Base-by-base conservation (phyloP, 192 early-diverging fungal genomes). In the Linnemannia schmuckeri region DNA sequence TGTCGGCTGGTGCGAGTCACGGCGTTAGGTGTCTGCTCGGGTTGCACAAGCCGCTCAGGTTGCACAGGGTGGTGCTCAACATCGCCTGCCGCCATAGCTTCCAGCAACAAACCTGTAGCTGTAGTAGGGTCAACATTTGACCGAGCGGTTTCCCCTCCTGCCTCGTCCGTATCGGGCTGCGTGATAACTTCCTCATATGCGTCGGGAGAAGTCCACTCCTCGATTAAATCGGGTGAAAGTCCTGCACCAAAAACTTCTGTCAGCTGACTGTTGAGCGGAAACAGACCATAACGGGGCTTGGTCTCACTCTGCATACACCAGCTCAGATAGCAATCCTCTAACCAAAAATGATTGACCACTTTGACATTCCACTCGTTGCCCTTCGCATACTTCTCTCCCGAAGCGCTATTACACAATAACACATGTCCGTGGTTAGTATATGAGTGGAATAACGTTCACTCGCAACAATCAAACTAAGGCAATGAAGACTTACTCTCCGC, bases 311-410 rank as follows among this genome's bases (percentile, higher is more conserved):
- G 92, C 38, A 91, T 55, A 70, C 81, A 72, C 94, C 95, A 95
- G 38, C 88, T 75, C 74, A 91, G 91, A 82, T 91, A 97, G 83
- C 93, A 91, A 41, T 94, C 94, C 89, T 98, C 97, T 0, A 98
- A 75, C 97, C 97, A 98, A 24, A 96, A 68, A 87, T 98, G 97
- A 85, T 98, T 97, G 10, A 97, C 91, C 8, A 96, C 86, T 33
- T 93, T 86, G 10, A 95, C 81, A 66, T 94, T 92, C 93, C 95
- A 95, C 61, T 93, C 89, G 18, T 91, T 72, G 1, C 94, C 96
- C 55, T 82, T 85, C 47, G 77, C 74, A 77, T 92, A 95, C 82
- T 97, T 97, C 69, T 90, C 89, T 24, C 96, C 95, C 13, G 78
- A 83, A 4, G 88, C 89, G 38, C 93, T 94, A 78, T 17, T 22